Evolutionary conservation across 441 rosid species (phyloP).

Genomic region (Omphalea diandra): DNA sequence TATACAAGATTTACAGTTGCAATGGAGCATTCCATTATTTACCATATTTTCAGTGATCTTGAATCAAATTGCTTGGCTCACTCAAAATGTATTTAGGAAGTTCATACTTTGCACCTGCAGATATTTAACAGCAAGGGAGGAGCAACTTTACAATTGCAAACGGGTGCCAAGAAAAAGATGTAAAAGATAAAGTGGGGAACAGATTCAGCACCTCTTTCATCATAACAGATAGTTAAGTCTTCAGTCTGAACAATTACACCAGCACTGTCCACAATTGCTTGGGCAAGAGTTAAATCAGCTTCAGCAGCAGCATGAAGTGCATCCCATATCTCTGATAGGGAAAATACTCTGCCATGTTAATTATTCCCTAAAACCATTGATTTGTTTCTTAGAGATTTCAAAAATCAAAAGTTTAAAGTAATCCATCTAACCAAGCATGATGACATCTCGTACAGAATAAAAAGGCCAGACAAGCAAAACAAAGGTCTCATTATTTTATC

Average conservation of each 20-base stretch:
- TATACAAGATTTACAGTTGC: constrained; percentile 33
- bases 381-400: neutral
- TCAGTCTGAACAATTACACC: constrained; percentile 74
- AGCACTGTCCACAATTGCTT: constrained; percentile 76
- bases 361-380: neutral
- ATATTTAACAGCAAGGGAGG: constrained; percentile 19
- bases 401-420: neutral
- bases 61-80: constrained; percentile 74
- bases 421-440: neutral
- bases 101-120: constrained; percentile 73
- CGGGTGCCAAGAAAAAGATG: neutral
- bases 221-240: constrained; percentile 76
- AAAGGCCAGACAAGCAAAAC: neutral
- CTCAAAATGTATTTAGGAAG: constrained; percentile 78
- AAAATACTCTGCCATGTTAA: neutral
- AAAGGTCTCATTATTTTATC: neutral
- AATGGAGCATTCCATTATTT: constrained; percentile 14
- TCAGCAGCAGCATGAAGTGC: constrained; percentile 84
- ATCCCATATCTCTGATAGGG: constrained; percentile 72
- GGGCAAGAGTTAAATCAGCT: constrained; percentile 67
- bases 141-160: constrained; percentile 41
- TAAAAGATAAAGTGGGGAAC: neutral
- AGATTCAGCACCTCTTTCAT: constrained; percentile 60
- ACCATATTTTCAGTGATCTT: constrained; percentile 34
- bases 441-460: neutral